These are phyloP conservation scores for Zangia roseola DNA, from an alignment of 768 basidiomycete species.

Conservation along the genomic window DNA sequence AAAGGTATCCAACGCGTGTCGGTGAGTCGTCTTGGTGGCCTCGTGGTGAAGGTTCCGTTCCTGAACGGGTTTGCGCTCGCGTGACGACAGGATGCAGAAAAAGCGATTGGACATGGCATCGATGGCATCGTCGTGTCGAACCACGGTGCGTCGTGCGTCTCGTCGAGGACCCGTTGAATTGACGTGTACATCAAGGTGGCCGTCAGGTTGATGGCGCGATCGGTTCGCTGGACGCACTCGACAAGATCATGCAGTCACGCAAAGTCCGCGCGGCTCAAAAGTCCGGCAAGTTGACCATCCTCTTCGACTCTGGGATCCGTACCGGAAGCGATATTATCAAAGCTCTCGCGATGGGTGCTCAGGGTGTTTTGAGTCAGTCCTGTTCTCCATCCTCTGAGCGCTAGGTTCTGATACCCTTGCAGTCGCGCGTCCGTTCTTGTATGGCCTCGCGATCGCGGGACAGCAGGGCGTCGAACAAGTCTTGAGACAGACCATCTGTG, in stretches of 20 bases:
- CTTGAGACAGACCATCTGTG: constrained; percentile 62
- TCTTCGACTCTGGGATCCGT: constrained; percentile 74
- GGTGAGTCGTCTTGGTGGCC: constrained; percentile 33
- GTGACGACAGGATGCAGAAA: constrained; percentile 44
- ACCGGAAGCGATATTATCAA: constrained; percentile 83
- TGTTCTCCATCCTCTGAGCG: not conserved
- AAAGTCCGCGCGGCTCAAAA: constrained; percentile 57
- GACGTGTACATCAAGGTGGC: constrained; percentile 45
- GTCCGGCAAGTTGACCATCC: constrained; percentile 61
- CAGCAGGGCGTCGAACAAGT: constrained; percentile 77
- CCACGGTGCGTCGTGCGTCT: constrained; percentile 24
- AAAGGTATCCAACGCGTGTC: constrained; percentile 73
- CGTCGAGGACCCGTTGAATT: not conserved
- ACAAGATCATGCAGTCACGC: constrained; percentile 62
- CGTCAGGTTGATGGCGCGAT: constrained; percentile 81
- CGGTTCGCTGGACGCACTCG: constrained; percentile 70
- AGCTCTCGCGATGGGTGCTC: constrained; percentile 83
- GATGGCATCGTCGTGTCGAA: constrained; percentile 50
- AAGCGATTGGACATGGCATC: constrained; percentile 42
- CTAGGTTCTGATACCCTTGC: not conserved
- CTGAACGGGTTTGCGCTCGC: not conserved
- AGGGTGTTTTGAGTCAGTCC: constrained; percentile 71
- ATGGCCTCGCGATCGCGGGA: constrained; percentile 68
- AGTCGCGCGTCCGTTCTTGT: constrained; percentile 78
- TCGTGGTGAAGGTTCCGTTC: too few species aligned